These are phyloP conservation scores for Crataegus laevigata DNA, from an alignment of 306 rosid species.

Conservation along the genomic window DNA sequence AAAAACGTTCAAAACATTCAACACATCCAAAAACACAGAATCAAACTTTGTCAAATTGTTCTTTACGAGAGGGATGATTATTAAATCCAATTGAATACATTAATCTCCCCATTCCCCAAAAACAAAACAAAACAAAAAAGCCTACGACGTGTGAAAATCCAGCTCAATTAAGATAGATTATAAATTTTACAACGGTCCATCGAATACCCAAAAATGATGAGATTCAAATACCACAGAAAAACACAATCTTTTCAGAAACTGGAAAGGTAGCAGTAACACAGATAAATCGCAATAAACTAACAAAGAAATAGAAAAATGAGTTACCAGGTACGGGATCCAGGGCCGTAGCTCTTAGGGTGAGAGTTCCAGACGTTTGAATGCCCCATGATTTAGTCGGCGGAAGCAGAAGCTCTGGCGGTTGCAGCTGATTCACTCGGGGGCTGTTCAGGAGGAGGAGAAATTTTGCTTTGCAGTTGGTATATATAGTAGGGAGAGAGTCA, in stretches of 20 bases:
- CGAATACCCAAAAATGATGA: neutral
- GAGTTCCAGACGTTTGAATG: conserved; percentile 93
- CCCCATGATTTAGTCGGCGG: conserved; percentile 40
- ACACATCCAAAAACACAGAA: too few relatives aligned
- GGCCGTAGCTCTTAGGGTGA: conserved; percentile 88
- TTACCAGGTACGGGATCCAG: conserved; percentile 92
- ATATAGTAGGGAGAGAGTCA: conserved; percentile 6
- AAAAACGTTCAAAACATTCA: neutral
- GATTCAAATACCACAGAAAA: neutral
- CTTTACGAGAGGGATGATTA: too few relatives aligned
- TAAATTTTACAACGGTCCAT: neutral
- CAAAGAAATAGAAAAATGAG: neutral
- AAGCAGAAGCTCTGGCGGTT: conserved; percentile 4
- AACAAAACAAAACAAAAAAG: neutral
- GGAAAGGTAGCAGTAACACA: neutral
- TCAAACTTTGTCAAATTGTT: too few relatives aligned
- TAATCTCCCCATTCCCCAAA: neutral
- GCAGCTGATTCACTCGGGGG: neutral
- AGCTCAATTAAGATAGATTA: neutral
- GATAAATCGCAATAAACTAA: neutral
- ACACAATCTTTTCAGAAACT: neutral
- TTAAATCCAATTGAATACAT: too few relatives aligned
- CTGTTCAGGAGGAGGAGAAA: neutral
- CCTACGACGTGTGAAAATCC: neutral
- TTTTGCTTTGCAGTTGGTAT: neutral